phyloP scores from a whole-genome alignment of 352 stramenopile genomes.

The Globisporangium cylindrosporum region DNA sequence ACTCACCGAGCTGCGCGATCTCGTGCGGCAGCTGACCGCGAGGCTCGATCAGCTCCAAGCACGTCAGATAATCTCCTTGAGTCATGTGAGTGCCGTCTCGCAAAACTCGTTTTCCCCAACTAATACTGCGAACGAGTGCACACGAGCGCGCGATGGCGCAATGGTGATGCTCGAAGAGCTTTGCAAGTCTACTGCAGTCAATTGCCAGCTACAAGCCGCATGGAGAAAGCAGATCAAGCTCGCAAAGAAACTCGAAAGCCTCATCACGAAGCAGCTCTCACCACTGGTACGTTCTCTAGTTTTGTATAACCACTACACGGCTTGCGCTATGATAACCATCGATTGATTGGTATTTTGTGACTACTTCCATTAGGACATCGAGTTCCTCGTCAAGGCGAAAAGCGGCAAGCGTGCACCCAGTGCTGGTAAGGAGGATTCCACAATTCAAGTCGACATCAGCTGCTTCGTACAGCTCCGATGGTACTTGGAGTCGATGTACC shows the following conservation, averaged over 20 bases:
- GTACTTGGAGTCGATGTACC: neutral
- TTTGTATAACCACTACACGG: neutral
- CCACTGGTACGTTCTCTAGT: neutral
- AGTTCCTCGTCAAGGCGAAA: neutral
- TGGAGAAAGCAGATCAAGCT: constrained; percentile 41
- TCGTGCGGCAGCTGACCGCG: neutral
- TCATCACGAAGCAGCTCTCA: constrained; percentile 23
- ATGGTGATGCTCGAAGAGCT: constrained; percentile 35
- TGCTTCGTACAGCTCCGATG: neutral
- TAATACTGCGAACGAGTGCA: neutral
- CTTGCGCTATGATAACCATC: neutral
- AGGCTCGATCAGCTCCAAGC: neutral
- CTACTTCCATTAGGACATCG: neutral
- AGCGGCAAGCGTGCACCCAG: neutral
- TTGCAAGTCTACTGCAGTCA: constrained; percentile 32
- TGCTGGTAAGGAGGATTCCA: neutral
- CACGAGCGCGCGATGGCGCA: constrained; percentile 31
- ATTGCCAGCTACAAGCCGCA: constrained; percentile 32
- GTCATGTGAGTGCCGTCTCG: neutral
- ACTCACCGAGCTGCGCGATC: neutral
- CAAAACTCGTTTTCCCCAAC: neutral
- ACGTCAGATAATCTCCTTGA: neutral
- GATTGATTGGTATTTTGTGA: neutral
- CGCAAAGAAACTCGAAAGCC: constrained; percentile 36
- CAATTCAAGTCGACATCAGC: neutral